phyloP scores from a whole-genome alignment of 305 asterid species.

The Fraxinus baroniana region DNA sequence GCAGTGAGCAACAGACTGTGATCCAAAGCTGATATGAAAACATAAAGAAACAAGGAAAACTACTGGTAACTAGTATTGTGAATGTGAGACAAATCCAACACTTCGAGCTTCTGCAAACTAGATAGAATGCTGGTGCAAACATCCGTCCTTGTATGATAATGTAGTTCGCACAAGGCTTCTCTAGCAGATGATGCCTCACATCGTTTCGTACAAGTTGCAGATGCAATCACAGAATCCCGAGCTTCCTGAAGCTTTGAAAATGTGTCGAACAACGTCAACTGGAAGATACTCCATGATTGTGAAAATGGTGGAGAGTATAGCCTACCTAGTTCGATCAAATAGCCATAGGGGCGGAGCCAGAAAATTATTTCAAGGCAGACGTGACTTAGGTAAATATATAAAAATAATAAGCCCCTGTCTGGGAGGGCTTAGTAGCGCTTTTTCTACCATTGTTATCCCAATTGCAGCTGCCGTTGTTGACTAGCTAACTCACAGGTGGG shows the following conservation, averaged over 20 bases:
- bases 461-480: no score
- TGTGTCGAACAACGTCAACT: no score
- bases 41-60: slow-evolving; percentile 68
- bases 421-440: no score
- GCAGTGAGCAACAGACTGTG: slow-evolving; percentile 65
- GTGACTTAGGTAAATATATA: neutral
- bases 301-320: no score
- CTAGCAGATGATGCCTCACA: slow-evolving; percentile 71
- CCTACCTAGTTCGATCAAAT: no score
- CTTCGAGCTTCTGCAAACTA: slow-evolving; percentile 76
- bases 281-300: no score
- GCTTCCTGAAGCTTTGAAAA: slow-evolving; percentile 57
- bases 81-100: slow-evolving; percentile 66
- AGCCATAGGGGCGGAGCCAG: neutral
- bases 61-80: slow-evolving; percentile 51
- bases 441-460: no score
- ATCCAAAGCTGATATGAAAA: slow-evolving; percentile 74
- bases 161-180: slow-evolving; percentile 69
- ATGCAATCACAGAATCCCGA: slow-evolving; percentile 74
- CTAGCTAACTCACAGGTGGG: no score
- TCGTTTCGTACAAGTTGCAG: slow-evolving; percentile 81
- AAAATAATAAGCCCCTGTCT: no score
- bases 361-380: no score
- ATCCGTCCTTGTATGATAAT: slow-evolving; percentile 58
- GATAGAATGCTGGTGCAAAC: slow-evolving; percentile 67